Evolutionary conservation across 768 basidiomycete species (phyloP).

Genomic region (Macrolepiota dolichaula): DNA sequence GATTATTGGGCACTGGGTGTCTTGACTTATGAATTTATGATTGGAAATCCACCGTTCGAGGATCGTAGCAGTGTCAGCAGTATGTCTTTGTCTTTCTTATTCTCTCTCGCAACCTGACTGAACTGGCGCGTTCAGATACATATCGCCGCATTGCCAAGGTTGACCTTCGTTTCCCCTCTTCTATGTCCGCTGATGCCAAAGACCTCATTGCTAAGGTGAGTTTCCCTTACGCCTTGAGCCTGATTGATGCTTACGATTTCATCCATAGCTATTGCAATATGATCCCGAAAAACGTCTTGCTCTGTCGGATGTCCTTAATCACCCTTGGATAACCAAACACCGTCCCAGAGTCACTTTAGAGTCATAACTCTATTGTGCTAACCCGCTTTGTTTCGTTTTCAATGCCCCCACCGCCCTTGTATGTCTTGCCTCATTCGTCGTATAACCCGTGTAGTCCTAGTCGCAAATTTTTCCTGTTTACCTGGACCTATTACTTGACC

Average conservation of each 20-base stretch:
- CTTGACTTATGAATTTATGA: conserved; percentile 92
- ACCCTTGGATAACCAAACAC: conserved; percentile 84
- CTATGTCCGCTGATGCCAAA: conserved; percentile 59
- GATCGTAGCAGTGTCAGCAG: conserved; percentile 76
- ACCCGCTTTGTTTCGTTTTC: background rate
- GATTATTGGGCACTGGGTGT: conserved; percentile 98
- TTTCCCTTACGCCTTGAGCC: conserved; percentile 12
- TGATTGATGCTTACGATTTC: conserved; percentile 6
- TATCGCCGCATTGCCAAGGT: conserved; percentile 87
- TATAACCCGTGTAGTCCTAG: background rate
- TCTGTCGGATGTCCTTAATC: conserved; percentile 67
- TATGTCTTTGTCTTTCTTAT: conserved; percentile 29
- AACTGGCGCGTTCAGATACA: conserved; percentile 52
- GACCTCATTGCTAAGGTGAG: conserved; percentile 62
- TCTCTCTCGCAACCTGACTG: background rate
- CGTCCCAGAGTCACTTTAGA: conserved; percentile 38
- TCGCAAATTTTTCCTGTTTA: background rate
- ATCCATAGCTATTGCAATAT: conserved; percentile 74
- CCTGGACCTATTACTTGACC: background rate
- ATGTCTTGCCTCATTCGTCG: background rate
- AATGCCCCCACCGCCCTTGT: background rate
- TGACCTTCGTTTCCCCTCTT: conserved; percentile 66
- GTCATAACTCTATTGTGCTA: background rate
- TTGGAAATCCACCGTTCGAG: conserved; percentile 79
- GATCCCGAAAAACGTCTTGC: conserved; percentile 77